These are phyloP conservation scores for Asterochloris sp. DNA, from an alignment of 139 green algal species.

Conservation along the genomic window DNA sequence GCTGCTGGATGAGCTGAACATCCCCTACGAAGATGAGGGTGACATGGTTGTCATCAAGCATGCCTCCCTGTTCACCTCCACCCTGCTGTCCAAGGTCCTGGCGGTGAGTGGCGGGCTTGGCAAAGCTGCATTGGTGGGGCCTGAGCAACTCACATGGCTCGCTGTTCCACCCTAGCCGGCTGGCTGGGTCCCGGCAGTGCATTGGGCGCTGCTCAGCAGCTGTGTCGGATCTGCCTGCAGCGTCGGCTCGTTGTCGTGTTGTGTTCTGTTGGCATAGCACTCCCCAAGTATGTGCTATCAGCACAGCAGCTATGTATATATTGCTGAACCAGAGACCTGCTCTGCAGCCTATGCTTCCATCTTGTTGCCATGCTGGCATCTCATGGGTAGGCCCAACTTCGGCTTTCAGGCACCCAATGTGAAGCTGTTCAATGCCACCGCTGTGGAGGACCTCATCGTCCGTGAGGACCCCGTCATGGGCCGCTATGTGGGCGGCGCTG, in stretches of 20 bases:
- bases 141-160: background rate
- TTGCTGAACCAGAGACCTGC: no score
- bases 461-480: constrained; percentile 35
- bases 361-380: background rate
- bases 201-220: no score
- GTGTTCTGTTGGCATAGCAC: no score
- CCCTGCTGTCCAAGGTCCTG: constrained; percentile 91
- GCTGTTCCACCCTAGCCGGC: background rate
- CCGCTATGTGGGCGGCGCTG: constrained; percentile 76
- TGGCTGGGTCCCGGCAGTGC: background rate
- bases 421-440: constrained; percentile 97
- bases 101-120: constrained; percentile 26
- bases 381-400: no score
- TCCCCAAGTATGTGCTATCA: no score
- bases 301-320: no score
- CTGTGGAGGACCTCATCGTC: constrained; percentile 69
- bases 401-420: constrained; percentile 77
- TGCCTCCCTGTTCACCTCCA: constrained; percentile 93
- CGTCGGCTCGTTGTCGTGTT: no score
- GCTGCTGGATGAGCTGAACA: constrained; percentile 82
- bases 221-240: no score
- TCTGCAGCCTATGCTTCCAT: background rate
- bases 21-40: constrained; percentile 91
- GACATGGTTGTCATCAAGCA: constrained; percentile 96
- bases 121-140: background rate